phyloP scores from a whole-genome alignment of 2,329 filamentous ascomycete species.

The Apiospora aurea region DNA sequence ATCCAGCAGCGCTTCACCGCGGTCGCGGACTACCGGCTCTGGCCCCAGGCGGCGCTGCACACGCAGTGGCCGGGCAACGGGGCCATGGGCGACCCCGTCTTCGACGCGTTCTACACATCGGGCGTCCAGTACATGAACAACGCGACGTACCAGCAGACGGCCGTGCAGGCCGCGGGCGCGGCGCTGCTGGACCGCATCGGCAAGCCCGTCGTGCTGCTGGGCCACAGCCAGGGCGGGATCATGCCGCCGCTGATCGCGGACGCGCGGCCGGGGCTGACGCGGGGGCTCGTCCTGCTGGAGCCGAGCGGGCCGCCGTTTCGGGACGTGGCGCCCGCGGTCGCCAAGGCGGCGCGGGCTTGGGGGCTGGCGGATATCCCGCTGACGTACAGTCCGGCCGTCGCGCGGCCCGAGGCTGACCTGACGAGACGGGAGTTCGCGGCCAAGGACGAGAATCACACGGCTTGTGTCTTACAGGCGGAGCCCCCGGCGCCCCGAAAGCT shows the following conservation, averaged over 20 bases:
- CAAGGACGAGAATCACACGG: conserved; percentile 36
- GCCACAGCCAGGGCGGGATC: conserved; percentile 56
- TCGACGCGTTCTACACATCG: conserved; percentile 51
- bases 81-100: conserved; percentile 47
- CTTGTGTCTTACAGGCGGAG: conserved; percentile 44
- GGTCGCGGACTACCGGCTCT: conserved; percentile 40
- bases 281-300: conserved; percentile 52
- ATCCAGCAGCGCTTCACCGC: conserved; percentile 49
- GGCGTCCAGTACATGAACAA: conserved; percentile 47
- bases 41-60: conserved; percentile 49
- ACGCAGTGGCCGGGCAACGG: conserved; percentile 53
- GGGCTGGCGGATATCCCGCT: conserved; percentile 48
- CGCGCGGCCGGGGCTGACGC: conserved; percentile 48
- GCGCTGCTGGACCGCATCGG: conserved; percentile 52
- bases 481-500: conserved; percentile 44
- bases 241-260: conserved; percentile 52
- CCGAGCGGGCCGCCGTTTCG: conserved; percentile 55
- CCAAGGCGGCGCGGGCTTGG: conserved; percentile 45
- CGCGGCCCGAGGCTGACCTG: conserved; percentile 44
- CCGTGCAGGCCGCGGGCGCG: conserved; percentile 48
- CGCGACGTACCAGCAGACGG: conserved; percentile 44
- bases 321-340: conserved; percentile 47
- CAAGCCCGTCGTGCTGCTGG: conserved; percentile 47
- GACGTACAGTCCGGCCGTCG: conserved; percentile 53
- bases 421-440: conserved; percentile 30